Base-by-base conservation (phyloP, 306 rosid genomes). In the Inga laurina region DNA sequence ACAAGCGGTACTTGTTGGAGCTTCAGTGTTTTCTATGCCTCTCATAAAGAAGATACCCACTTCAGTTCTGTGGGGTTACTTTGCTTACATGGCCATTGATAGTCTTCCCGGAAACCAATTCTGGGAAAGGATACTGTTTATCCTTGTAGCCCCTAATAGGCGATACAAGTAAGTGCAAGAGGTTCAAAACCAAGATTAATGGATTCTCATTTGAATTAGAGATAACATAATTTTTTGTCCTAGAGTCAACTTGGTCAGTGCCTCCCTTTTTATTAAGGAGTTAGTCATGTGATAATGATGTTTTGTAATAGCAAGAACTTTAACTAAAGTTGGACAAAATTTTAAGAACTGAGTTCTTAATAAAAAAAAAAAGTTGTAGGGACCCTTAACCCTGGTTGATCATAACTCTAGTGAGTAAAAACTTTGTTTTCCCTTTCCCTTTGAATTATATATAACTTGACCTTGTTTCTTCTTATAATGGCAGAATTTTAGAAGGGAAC, bases 31-130 rank as follows among this genome's bases (percentile, higher is more conserved):
- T 79, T 95, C 95, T 39, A 88, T 95, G 88, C 95, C 97, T 72
- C 85, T 75, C 75, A 88, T 95, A 32, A 93, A 85, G 83, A 90
- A 81, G 89, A 91, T 95, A 80, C 97, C 97, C 35, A 91, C 97
- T 79, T 91, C 98, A 5, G 94, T 94, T 83, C 84, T 93, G 21
- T 94, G 98, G 98, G 97, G 98, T 49, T 95, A 93, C 69, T 95
- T 95, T 69, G 95, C 97, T 8, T 95, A 86, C 88, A 95, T 93
- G 97, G 97, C 98, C 81, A 90, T 93, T 43, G 97, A 95, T 81
- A 95, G 98, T 89, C 98, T 95, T 83, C 97, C 97, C 1, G 95
- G 98, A 22, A 95, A 92, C 85, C 97, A 95, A 64, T 93, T 95
- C 75, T 95, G 97, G 97, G 97, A 95, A 88, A 93, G 97, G 76